A percentile compares a stretch with the other conserved stretches of the same genome.
phyloP scores from a whole-genome alignment of 495 filamentous ascomycete species.

The Lasiosphaeria ovina region DNA sequence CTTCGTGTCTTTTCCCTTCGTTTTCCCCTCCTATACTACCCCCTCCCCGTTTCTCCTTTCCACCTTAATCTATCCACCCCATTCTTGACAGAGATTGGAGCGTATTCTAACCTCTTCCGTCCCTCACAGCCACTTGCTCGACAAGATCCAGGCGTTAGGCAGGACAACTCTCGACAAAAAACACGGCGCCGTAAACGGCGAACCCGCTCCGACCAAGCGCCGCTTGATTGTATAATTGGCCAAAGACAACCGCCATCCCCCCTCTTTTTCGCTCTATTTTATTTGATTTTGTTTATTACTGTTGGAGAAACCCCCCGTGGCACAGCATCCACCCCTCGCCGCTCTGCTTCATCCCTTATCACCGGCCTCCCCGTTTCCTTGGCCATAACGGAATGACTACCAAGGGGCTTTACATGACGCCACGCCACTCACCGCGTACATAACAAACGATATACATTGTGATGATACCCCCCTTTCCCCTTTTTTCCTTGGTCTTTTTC shows the following conservation, averaged over 20 bases:
- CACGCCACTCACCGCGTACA: no score
- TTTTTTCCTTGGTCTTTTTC: no score
- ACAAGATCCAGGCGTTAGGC: constrained; percentile 42
- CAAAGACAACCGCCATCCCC: not conserved
- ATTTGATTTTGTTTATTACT: no score
- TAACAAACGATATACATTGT: no score
- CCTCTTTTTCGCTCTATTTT: no score
- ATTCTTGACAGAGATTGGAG: not conserved
- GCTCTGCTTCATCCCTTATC: no score
- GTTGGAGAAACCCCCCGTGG: no score
- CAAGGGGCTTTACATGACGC: no score
- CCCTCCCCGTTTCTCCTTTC: not conserved
- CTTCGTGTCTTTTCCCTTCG: not conserved
- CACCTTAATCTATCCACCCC: not conserved
- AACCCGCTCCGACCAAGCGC: constrained; percentile 36
- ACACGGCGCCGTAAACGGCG: constrained; percentile 23
- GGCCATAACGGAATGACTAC: no score
- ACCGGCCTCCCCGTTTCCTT: no score
- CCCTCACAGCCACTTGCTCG: constrained; percentile 39
- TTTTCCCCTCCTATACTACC: not conserved
- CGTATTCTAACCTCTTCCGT: constrained; percentile 14
- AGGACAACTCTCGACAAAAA: constrained; percentile 28
- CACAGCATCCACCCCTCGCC: no score
- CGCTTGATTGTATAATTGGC: constrained; percentile 30
- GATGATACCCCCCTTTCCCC: no score